Evolutionary conservation across 345 rosid genomes (phyloP), one percentile per base, ranked within the genome.

Genomic region (Laguncularia racemosa): DNA sequence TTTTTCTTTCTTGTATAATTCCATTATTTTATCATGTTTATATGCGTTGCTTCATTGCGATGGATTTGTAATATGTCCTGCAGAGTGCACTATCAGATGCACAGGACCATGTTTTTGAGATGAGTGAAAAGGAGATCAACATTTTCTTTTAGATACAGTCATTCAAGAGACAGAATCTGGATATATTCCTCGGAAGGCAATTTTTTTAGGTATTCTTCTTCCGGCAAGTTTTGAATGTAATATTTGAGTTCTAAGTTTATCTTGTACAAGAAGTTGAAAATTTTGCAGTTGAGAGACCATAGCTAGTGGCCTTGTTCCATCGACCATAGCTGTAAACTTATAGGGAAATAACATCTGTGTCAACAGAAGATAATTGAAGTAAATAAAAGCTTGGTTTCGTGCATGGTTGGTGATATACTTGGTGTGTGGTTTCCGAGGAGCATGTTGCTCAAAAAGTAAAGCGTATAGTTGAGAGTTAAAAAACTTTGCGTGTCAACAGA

Each of bases 61-160:
- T 13, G 14, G 18, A 43, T 20, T 23, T 46, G 13, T 17, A 23
- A 44, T 19, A 15, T 17, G 19, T 19, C 20, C 40, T 73, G 80
- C 88, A 92, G 96, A 83, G 93, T 71, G 95, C 96, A 7, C 84
- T 92, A 13, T 67, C 78, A 23, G 96, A 89, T 62, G 98, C 96
- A 56, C 83, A 78, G 71, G 98, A 92, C 68, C 96, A 89, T 68
- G 98, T 92, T 53, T 81, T 63, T 50, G 96, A 92, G 85, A 89
- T 92, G 98, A 89, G 73, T 62, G 96, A 89, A 64, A 86, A 82
- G 68, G 96, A 89, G 82, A 82, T 92, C 69, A 79, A 71, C 66
- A 88, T 92, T 55, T 79, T 84, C 69, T 92, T 88, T 81, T 92
- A 79, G 80, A 52, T 65, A 53, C 64, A 16, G 23, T 56, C 55